Evolutionary conservation across 176 grass and related monocot genomes (phyloP), one percentile per base, ranked within the genome.

Genomic region (Hordeum marinum): DNA sequence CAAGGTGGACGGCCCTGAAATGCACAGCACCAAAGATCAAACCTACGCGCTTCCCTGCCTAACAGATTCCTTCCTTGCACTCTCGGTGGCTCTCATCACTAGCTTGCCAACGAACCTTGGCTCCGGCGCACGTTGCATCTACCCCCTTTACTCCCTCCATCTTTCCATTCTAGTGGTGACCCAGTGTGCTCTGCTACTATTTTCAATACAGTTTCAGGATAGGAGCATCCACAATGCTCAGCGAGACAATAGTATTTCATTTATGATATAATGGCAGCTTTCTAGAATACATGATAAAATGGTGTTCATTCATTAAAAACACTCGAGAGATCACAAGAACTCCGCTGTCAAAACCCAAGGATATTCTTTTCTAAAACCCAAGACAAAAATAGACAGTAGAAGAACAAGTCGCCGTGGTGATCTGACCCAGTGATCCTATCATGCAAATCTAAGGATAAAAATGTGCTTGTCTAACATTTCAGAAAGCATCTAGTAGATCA

Each of bases 11-110:
- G 60, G 80, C 37, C 86, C 80, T 80, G 60, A 84, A 90, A 85
- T 27, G 55, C 21, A 73, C 48, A 63, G 55, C 76, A 42, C 42
- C 64, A 78, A n/a, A n/a, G n/a, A n/a, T n/a, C n/a, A n/a, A n/a
- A 23, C 32, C 72, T n/a, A 60, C 58, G 8, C 26, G 64, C 27
- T 85, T 32, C 63, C 31, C 41, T 66, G 88, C 83, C 77, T 71
- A 89, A 85, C 23, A 68, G 75, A 87, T 87, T 82, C 68, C 67
- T 90, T 82, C 79, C 35, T 10, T 37, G 77, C 89, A 91, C 81
- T 84, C 34, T 91, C 10, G 76, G 42, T 72, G 89, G 85, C 77
- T 91, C 85, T 81, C 41, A 45, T 91, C 61, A 43, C 68, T 76
- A 39, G 76, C 68, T 68, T 62, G 40, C 60, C 18, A 25, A 67